Percentiles rank a stretch among this genome's conserved stretches.
Evolutionary conservation across 2,329 filamentous ascomycete species (phyloP).

Genomic region (Diaporthe caulivora): DNA sequence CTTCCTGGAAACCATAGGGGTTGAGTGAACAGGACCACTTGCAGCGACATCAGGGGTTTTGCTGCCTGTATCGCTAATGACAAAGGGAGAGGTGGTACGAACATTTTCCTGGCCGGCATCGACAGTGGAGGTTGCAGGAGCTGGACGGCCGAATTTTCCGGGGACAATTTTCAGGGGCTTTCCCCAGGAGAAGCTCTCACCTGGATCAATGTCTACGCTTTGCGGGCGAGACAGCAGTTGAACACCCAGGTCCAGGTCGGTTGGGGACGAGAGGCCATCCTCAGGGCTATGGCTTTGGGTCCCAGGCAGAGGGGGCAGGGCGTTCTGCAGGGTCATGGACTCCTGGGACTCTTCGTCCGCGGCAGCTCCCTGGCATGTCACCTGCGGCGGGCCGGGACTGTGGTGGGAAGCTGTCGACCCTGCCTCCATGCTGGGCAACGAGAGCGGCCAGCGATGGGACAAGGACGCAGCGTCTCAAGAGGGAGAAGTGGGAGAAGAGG

Average conservation of each 20-base stretch:
- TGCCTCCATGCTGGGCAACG: constrained; percentile 22
- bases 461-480: neutral
- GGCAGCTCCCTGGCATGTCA: neutral
- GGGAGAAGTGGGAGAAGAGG: too few species aligned
- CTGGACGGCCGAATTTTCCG: constrained; percentile 28
- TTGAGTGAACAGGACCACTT: neutral
- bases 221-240: constrained; percentile 28
- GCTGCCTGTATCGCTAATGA: neutral
- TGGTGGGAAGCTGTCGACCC: neutral
- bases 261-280: neutral
- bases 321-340: constrained; percentile 1
- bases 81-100: neutral
- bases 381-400: neutral
- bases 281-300: constrained; percentile 12
- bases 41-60: neutral
- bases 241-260: neutral
- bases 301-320: constrained; percentile 8
- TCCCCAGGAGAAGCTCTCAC: constrained; percentile 32
- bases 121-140: neutral
- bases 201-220: constrained; percentile 22
- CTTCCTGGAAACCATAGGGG: neutral
- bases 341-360: constrained; percentile 15
- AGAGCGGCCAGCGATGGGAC: neutral
- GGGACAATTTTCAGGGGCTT: constrained; percentile 25
- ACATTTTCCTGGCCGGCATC: neutral